These are phyloP conservation scores for Rubus idaeus DNA, from an alignment of 306 rosid species.

Conservation along the genomic window DNA sequence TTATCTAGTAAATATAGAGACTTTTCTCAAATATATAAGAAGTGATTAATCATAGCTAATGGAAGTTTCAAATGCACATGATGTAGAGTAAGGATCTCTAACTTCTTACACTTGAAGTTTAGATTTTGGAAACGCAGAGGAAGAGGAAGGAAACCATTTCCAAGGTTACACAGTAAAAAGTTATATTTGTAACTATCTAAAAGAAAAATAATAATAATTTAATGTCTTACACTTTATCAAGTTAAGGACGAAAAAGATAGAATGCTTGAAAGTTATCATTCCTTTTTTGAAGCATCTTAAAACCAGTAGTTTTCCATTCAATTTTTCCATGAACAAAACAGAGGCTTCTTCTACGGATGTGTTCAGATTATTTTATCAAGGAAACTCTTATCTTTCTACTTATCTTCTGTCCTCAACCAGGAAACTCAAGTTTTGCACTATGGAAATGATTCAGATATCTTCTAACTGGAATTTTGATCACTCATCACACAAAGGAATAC, in stretches of 20 bases:
- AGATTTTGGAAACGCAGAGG: neutral
- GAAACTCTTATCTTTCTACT: neutral
- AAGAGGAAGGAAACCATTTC: neutral
- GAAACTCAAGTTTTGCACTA: neutral
- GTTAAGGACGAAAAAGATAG: neutral
- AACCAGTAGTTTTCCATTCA: neutral
- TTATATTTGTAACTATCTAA: neutral
- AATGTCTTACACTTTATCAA: neutral
- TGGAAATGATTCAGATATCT: neutral
- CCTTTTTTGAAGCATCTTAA: neutral
- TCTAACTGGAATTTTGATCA: neutral
- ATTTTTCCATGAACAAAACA: neutral
- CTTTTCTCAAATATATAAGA: constrained; percentile 24
- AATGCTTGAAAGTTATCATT: neutral
- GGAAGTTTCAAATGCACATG: neutral
- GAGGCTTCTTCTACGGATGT: neutral
- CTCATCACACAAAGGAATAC: neutral
- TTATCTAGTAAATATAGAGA: constrained; percentile 16
- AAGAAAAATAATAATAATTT: neutral
- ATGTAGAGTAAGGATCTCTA: neutral
- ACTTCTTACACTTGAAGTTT: neutral
- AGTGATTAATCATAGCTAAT: constrained; percentile 12
- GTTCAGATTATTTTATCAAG: neutral
- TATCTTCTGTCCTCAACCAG: neutral
- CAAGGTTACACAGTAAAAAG: neutral